A percentile compares a stretch with the other conserved stretches of the same genome.
phyloP scores from a whole-genome alignment of 192 early-diverging fungal species.

The Linnemannia hyalina region DNA sequence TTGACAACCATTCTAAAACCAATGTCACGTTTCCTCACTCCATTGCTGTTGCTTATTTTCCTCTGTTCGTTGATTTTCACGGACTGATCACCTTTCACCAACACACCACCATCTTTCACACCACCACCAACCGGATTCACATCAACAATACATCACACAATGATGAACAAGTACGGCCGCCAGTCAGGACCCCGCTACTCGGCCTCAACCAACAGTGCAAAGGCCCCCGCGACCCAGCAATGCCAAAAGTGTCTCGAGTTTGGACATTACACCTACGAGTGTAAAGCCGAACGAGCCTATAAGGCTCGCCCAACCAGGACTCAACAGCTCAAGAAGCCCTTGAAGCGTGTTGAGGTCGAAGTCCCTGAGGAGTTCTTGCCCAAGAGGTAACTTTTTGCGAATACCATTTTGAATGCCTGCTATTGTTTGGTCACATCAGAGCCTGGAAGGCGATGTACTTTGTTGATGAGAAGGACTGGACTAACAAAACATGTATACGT shows the following conservation, averaged over 20 bases:
- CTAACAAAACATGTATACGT: neutral
- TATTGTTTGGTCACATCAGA: neutral
- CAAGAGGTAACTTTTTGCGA: slow-evolving; percentile 38
- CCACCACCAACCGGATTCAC: neutral
- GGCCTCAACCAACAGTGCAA: slow-evolving; percentile 25
- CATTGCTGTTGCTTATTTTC: too few species aligned
- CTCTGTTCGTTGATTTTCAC: neutral
- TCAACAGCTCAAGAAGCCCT: slow-evolving; percentile 69
- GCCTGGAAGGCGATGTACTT: neutral
- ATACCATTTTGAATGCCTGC: neutral
- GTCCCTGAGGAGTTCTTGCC: slow-evolving; percentile 63
- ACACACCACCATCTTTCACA: neutral
- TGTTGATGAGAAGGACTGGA: neutral
- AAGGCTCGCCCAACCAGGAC: slow-evolving; percentile 68
- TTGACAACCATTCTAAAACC: neutral
- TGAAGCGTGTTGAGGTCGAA: slow-evolving; percentile 61
- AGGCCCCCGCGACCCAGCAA: slow-evolving; percentile 62
- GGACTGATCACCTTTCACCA: neutral
- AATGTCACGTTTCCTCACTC: neutral
- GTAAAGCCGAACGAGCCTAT: slow-evolving; percentile 61
- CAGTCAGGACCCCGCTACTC: slow-evolving; percentile 33
- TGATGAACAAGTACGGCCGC: slow-evolving; percentile 34
- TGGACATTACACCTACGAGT: slow-evolving; percentile 71
- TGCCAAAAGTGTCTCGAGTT: slow-evolving; percentile 72
- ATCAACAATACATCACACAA: neutral